These are phyloP conservation scores for Hymenoscyphus infarciens DNA, from an alignment of 2,329 filamentous ascomycete genomes.

Conservation along the genomic window DNA sequence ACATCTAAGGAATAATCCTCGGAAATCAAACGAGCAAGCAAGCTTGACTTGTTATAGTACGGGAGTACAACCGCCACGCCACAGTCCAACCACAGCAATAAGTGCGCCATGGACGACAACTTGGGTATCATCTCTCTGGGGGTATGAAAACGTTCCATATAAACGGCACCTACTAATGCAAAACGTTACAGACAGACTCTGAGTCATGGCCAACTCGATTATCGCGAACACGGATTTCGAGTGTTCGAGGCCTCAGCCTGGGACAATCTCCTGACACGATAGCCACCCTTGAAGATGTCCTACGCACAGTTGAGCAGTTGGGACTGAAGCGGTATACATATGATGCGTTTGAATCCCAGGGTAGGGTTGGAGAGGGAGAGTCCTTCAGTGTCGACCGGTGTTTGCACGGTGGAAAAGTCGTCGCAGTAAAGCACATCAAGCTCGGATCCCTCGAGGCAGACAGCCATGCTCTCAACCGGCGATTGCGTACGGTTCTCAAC, in stretches of 20 bases:
- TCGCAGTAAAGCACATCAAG: constrained; percentile 12
- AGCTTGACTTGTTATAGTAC: too few relatives aligned
- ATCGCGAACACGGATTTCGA: not conserved
- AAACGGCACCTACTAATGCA: not conserved
- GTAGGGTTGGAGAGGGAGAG: constrained; percentile 1
- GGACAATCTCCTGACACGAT: not conserved
- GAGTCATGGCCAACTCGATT: not conserved
- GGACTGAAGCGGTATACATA: not conserved
- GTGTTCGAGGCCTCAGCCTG: not conserved
- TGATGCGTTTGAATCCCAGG: not conserved
- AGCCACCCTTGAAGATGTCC: constrained; percentile 3
- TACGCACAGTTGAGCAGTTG: not conserved
- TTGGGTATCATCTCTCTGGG: not conserved
- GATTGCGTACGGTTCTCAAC: not conserved
- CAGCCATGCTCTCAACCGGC: not conserved
- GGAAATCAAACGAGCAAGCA: not conserved
- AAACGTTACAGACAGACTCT: not conserved
- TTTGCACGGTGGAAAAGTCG: not conserved
- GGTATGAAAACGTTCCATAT: not conserved
- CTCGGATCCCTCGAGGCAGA: not conserved
- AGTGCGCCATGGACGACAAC: not conserved
- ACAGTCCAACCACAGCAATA: not conserved
- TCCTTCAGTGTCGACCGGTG: constrained; percentile 2
- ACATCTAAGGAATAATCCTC: not conserved
- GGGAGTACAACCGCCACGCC: not conserved